These are phyloP conservation scores for Kwoniella dendrophila DNA, from an alignment of 768 basidiomycete species.

Conservation along the genomic window DNA sequence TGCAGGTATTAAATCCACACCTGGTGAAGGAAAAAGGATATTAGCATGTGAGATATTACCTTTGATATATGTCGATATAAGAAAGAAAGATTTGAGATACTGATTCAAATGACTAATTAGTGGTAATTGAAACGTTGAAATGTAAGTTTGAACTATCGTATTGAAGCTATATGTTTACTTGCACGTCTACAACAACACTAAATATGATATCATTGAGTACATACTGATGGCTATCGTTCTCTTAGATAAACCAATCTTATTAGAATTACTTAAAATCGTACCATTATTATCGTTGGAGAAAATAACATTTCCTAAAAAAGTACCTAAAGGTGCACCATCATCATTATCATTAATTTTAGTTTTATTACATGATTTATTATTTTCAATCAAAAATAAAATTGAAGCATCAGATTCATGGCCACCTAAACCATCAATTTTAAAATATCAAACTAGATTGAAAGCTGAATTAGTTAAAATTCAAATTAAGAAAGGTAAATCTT, in stretches of 20 bases:
- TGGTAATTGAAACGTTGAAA: conserved; percentile 93
- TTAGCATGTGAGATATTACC: conserved; percentile 48
- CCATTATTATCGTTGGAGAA: conserved; percentile 74
- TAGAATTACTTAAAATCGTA: conserved; percentile 68
- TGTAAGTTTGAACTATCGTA: conserved; percentile 61
- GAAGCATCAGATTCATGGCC: conserved; percentile 84
- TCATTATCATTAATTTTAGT: conserved; percentile 77
- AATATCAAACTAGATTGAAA: conserved; percentile 84
- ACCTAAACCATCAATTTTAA: conserved; percentile 79
- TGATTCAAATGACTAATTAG: conserved; percentile 39
- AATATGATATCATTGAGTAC: too few species aligned
- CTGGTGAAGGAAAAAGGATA: conserved; percentile 51
- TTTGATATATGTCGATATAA: conserved; percentile 7
- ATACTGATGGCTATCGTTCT: too few species aligned
- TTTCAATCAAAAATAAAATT: conserved; percentile 71
- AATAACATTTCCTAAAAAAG: conserved; percentile 64
- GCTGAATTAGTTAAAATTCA: conserved; percentile 70
- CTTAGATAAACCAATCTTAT: conserved; percentile 77
- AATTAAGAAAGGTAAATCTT: conserved; percentile 50
- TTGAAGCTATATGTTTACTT: not conserved
- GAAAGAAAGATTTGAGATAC: not conserved
- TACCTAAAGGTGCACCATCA: conserved; percentile 38
- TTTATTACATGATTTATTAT: conserved; percentile 85
- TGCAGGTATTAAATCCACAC: conserved; percentile 47
- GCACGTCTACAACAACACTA: not conserved